phyloP scores from a whole-genome alignment of 78 protist species.

The Protostelium mycophagum region DNA sequence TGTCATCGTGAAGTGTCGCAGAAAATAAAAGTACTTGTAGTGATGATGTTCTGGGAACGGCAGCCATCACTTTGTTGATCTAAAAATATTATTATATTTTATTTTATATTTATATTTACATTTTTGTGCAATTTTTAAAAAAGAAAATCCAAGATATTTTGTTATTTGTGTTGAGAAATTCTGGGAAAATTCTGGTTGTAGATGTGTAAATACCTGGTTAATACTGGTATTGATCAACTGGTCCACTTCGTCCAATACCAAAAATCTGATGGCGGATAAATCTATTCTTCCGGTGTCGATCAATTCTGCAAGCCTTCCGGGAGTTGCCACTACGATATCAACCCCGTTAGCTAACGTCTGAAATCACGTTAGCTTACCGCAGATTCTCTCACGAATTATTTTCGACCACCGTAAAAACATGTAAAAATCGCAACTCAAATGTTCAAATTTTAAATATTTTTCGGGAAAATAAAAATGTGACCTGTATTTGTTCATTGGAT shows the following conservation, averaged over 20 bases:
- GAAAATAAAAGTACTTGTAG: conserved; percentile 66
- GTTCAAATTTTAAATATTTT: not conserved
- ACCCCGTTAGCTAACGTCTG: conserved; percentile 31
- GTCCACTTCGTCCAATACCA: conserved; percentile 89
- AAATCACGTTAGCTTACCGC: not conserved
- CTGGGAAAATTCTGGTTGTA: too few species aligned
- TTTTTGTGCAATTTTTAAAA: too few species aligned
- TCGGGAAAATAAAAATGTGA: too few species aligned
- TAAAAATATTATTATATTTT: too few species aligned
- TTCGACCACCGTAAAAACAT: not conserved
- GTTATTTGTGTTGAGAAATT: too few species aligned
- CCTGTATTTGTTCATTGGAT: too few species aligned
- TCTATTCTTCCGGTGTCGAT: conserved; percentile 25
- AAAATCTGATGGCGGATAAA: conserved; percentile 38
- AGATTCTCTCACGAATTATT: not conserved
- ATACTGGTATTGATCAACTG: conserved; percentile 42
- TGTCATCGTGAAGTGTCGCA: conserved; percentile 82
- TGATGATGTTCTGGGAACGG: conserved; percentile 4
- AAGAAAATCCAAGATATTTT: not conserved
- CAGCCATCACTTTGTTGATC: too few species aligned
- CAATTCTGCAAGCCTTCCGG: conserved; percentile 67
- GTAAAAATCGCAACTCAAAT: too few species aligned
- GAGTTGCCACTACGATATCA: conserved; percentile 85
- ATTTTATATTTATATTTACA: too few species aligned
- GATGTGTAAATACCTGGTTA: too few species aligned